Evolutionary conservation across 2,329 filamentous ascomycete genomes (phyloP).

Genomic region (Fusarium sp.): DNA sequence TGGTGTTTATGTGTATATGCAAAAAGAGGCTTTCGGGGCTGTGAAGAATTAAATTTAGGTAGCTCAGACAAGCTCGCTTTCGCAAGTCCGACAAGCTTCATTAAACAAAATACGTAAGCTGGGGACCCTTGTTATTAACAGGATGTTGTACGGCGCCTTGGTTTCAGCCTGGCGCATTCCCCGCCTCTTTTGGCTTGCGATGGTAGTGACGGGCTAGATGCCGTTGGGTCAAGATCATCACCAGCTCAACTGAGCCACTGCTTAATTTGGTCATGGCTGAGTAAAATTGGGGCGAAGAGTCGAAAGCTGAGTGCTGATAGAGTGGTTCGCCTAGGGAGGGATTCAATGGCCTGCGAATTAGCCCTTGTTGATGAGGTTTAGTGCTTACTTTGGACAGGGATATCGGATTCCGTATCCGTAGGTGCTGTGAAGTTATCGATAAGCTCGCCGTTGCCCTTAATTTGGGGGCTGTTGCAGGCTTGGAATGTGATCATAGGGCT

Average conservation of each 20-base stretch:
- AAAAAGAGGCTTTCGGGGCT: neutral
- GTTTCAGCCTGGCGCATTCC: constrained; percentile 19
- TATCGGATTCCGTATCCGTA: neutral
- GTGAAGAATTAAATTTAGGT: neutral
- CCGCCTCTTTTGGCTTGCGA: neutral
- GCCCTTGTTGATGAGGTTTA: constrained; percentile 4
- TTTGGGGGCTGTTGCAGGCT: too few species aligned
- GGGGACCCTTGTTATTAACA: constrained; percentile 7
- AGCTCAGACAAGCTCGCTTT: neutral
- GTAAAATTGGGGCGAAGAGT: neutral
- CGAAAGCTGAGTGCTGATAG: neutral
- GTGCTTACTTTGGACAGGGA: constrained; percentile 23
- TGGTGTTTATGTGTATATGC: neutral
- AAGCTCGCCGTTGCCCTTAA: neutral
- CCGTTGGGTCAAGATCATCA: neutral
- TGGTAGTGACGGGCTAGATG: neutral
- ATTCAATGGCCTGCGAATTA: neutral
- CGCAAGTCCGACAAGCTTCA: constrained; percentile 5
- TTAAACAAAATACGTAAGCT: constrained; percentile 15
- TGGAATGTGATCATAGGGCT: neutral
- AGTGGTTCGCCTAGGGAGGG: neutral
- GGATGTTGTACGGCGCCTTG: neutral
- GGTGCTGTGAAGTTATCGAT: constrained; percentile 11
- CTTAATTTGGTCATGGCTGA: neutral
- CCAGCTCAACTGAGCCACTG: neutral